A percentile compares a stretch with the other conserved stretches of the same genome.
These are phyloP conservation scores for Furcasterigmium sp. DNA, from an alignment of 2,329 filamentous ascomycete species.

Conservation along the genomic window DNA sequence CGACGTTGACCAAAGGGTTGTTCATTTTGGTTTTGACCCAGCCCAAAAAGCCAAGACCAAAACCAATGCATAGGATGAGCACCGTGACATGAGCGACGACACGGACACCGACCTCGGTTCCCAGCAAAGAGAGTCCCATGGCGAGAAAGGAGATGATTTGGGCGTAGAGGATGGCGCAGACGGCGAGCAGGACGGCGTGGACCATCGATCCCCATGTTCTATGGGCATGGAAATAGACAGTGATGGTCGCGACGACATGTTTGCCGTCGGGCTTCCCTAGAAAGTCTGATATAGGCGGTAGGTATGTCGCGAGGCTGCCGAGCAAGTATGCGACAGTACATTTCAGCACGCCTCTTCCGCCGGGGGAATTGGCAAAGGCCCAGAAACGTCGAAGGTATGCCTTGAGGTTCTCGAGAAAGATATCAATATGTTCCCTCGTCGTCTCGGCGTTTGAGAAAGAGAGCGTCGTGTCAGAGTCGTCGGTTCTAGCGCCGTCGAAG, in stretches of 20 bases:
- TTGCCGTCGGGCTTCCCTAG: conserved; percentile 85
- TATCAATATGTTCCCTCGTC: conserved; percentile 25
- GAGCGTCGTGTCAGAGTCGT: conserved; percentile 23
- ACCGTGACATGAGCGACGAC: conserved; percentile 74
- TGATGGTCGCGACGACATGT: conserved; percentile 88
- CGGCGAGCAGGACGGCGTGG: conserved; percentile 72
- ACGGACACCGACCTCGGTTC: conserved; percentile 36
- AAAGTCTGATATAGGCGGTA: conserved; percentile 64
- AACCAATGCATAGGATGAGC: conserved; percentile 77
- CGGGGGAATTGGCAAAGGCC: conserved; percentile 63
- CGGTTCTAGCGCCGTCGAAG: conserved; percentile 20
- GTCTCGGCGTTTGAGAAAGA: conserved; percentile 29
- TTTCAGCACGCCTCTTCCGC: conserved; percentile 78
- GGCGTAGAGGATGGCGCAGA: conserved; percentile 70
- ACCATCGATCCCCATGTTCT: conserved; percentile 85
- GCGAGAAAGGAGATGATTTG: conserved; percentile 69
- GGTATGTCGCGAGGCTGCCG: conserved; percentile 81
- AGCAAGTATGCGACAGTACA: conserved; percentile 86
- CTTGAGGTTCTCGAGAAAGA: conserved; percentile 29
- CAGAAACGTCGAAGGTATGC: conserved; percentile 36
- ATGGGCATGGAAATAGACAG: conserved; percentile 91
- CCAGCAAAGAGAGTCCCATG: conserved; percentile 75
- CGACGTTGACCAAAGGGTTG: conserved; percentile 76
- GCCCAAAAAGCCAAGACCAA: conserved; percentile 79
- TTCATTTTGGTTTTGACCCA: conserved; percentile 81